Evolutionary conservation across 1,284 basidiomycete species (phyloP).

Genomic region (Mycena sp.): DNA sequence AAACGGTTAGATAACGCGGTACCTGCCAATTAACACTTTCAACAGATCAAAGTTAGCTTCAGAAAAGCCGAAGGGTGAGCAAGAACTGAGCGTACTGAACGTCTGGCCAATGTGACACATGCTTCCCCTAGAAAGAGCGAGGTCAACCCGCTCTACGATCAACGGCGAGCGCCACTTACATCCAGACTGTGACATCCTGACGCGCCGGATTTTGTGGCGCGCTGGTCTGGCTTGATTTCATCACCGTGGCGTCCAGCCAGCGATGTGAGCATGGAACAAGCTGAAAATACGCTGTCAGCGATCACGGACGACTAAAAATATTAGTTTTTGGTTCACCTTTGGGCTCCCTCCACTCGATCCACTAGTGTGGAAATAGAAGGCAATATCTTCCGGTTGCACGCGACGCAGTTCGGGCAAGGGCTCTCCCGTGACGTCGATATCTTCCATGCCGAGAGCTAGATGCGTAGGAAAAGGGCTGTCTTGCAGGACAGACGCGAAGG

Average conservation of each 20-base stretch:
- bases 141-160: conserved; percentile 27
- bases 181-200: conserved; percentile 61
- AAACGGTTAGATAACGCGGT: conserved; percentile 24
- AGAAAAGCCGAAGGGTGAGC: conserved; percentile 49
- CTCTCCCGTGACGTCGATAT: conserved; percentile 43
- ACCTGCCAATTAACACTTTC: conserved; percentile 33
- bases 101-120: conserved; percentile 61
- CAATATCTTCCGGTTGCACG: conserved; percentile 49
- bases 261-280: conserved; percentile 68
- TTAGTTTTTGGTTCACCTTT: conserved; percentile 43
- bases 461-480: conserved; percentile 52
- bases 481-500: conserved; percentile 48
- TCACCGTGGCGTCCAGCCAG: conserved; percentile 60
- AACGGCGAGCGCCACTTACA: conserved; percentile 46
- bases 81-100: conserved; percentile 48
- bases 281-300: conserved; percentile 15
- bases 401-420: conserved; percentile 52
- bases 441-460: conserved; percentile 47
- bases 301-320: background rate
- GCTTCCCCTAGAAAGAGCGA: conserved; percentile 50
- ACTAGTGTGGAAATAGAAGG: conserved; percentile 74
- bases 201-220: conserved; percentile 47
- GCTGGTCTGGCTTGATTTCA: conserved; percentile 52
- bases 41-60: conserved; percentile 54
- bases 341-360: conserved; percentile 75